Conservation (phyloP, 2,329 filamentous ascomycete genomes). For the Ceratocystis cacaofunesta region DNA sequence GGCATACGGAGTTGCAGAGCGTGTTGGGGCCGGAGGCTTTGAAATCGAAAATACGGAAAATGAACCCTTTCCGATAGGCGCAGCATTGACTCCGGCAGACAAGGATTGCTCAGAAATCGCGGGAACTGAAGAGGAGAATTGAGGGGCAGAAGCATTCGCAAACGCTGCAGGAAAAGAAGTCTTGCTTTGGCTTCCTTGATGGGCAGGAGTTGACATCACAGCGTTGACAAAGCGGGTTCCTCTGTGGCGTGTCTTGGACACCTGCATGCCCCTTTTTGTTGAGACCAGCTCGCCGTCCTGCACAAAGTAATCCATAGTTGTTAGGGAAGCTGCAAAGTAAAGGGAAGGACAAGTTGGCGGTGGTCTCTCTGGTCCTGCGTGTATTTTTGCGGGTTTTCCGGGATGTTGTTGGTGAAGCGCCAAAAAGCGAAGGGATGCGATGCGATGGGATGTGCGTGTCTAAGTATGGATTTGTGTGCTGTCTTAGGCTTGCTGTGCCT, state of each 20-base stretch:
- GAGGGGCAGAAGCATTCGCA: background rate
- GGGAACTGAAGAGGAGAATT: background rate
- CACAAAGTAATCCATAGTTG: constrained; percentile 27
- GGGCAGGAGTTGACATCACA: constrained; percentile 17
- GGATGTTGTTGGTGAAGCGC: background rate
- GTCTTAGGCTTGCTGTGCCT: background rate
- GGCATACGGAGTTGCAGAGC: background rate
- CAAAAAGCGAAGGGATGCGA: background rate
- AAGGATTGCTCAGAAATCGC: background rate
- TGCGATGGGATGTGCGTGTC: too few relatives aligned
- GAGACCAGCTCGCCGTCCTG: constrained; percentile 26
- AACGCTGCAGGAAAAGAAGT: background rate
- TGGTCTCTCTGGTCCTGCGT: background rate
- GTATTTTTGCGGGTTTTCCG: background rate
- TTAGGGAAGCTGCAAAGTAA: background rate
- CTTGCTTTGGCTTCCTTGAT: background rate
- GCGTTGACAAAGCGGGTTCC: constrained; percentile 29
- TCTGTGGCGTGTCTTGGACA: constrained; percentile 28
- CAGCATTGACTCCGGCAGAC: background rate
- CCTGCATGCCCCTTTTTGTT: constrained; percentile 27
- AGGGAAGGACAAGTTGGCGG: background rate
- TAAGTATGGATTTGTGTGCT: background rate
- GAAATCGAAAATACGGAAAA: constrained; percentile 16
- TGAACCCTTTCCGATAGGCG: background rate
- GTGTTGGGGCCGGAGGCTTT: constrained; percentile 8